Base-by-base conservation (phyloP, 768 basidiomycete species). In the Suillus alpinus region DNA sequence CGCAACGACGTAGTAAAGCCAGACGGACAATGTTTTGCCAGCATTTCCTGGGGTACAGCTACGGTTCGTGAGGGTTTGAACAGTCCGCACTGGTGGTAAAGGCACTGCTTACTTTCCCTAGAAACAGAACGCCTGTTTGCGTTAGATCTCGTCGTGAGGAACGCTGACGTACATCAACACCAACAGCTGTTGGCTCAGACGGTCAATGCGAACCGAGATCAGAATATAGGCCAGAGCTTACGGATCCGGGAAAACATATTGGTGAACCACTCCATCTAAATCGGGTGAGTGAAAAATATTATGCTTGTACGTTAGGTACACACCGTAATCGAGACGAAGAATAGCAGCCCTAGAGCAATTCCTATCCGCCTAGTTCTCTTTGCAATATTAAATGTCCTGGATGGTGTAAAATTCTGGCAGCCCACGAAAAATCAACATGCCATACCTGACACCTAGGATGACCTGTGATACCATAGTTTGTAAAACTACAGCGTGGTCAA, bases 401-500 rank as follows among this genome's bases (percentile, higher is more conserved):
- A n/a, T 3, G 37, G 16, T 13, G 9, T 8, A 26, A 51, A 8
- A 57, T 36, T 26, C 26, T 18, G 9, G 40, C 13, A 31, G 36
- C 9, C 6, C 20, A 50, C 13, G 10, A 41, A 0, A 6, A 36
- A 0, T 9, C 46, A 8, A 16, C 4, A 29, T 4, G 2, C 1
- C 57, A n/a, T 69, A 85, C 87, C 87, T 80, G 56, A 86, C 69
- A 8, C 82, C 87, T 43, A 90, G 67, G 58, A 90, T 88, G 10
- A 80, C 74, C 67, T 90, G 87, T 5, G 87, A 88, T 46, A 86
- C 75, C 81, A 85, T 84, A 0, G 77, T 75, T 71, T 89, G 88
- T 8, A 87, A 14, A 5, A 85, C 88, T 89, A 59, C 8, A 57
- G 50, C 8, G 3, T n/a, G 20, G 41, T 23, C 52, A 59, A 64